Evolutionary conservation across 139 green algal genomes (phyloP), one percentile per base, ranked within the genome.

Genomic region (Haematococcus lacustris): DNA sequence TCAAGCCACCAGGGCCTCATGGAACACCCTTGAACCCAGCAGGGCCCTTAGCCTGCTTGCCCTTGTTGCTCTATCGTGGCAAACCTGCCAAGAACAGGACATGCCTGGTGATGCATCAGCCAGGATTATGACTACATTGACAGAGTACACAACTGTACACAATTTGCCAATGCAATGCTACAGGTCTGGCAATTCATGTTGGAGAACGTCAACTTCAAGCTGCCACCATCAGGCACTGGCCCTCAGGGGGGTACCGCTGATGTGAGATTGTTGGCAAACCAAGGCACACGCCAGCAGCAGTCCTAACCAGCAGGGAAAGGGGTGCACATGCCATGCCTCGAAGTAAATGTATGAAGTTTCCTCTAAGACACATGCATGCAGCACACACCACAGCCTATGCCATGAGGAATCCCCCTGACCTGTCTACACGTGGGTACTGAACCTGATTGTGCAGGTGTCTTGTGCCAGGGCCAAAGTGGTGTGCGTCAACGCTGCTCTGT

Each of bases 101-200:
- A 7, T 34, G 53, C 53, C 30, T 64, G 17, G 21, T 64, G 53
- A 64, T 23, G 53, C 53, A 30, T 30, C n/a, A n/a, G n/a, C 53
- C 17, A 32, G 53, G 13, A 35, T 21, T 64, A 30, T 23, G 23
- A 4, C 21, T 64, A 35, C 23, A 7, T 21, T 34, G 53, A 9
- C 9, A 9, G 9, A 17, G 43, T 28, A 53, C 9, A 17, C 17
- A 53, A 53, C 43, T 53, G 9, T 17, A 53, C 43, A 53, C 43
- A 28, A n/a, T n/a, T n/a, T 28, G 9, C 43, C 17, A 53, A 9
- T 17, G 9, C 43, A 53, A 64, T 34, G 23, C 23, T 26, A 39
- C 76, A 87, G 82, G 82, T 87, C 41, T 88, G 82, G 82, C 81
- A 83, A 41, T 88, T 88, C 65, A 78, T 40, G 34, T 43, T 88